phyloP scores from a whole-genome alignment of 2,329 filamentous ascomycete species.

The Endoconidiophora polonica region DNA sequence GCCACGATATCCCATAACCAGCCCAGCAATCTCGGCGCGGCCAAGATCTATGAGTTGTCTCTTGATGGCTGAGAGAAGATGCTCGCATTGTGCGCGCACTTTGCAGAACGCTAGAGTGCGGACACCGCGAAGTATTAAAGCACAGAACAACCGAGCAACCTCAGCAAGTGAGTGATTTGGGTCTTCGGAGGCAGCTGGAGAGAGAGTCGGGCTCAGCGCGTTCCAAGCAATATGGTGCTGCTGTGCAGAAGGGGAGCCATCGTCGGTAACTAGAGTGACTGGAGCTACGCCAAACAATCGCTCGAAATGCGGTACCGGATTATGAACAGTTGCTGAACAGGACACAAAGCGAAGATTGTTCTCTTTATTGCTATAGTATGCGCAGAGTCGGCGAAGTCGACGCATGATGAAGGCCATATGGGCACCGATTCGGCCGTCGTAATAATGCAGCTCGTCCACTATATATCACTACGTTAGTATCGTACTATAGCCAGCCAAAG shows the following conservation, averaged over 20 bases:
- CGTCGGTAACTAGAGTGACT: constrained; percentile 69
- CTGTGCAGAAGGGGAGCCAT: constrained; percentile 56
- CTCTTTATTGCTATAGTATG: constrained; percentile 68
- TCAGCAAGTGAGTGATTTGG: constrained; percentile 31
- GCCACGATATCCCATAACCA: constrained; percentile 90
- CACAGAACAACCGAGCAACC: constrained; percentile 78
- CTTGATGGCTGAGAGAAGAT: constrained; percentile 63
- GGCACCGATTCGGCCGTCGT: constrained; percentile 85
- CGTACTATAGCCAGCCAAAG: constrained; percentile 1
- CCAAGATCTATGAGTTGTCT: constrained; percentile 59
- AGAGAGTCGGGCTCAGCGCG: constrained; percentile 1
- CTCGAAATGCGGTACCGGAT: constrained; percentile 80
- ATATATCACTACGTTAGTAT: not conserved
- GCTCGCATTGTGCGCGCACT: constrained; percentile 76
- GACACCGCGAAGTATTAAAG: constrained; percentile 73
- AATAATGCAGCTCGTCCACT: constrained; percentile 84
- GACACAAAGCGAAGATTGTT: constrained; percentile 65
- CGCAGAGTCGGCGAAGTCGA: constrained; percentile 70
- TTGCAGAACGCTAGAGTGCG: constrained; percentile 86
- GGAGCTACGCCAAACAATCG: constrained; percentile 82
- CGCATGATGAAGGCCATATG: constrained; percentile 94
- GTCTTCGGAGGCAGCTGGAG: not conserved
- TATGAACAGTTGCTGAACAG: constrained; percentile 90
- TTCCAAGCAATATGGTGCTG: constrained; percentile 10
- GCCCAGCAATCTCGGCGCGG: constrained; percentile 52